phyloP scores from a whole-genome alignment of 2,329 filamentous ascomycete genomes.

The Ceratocystis cubensis region DNA sequence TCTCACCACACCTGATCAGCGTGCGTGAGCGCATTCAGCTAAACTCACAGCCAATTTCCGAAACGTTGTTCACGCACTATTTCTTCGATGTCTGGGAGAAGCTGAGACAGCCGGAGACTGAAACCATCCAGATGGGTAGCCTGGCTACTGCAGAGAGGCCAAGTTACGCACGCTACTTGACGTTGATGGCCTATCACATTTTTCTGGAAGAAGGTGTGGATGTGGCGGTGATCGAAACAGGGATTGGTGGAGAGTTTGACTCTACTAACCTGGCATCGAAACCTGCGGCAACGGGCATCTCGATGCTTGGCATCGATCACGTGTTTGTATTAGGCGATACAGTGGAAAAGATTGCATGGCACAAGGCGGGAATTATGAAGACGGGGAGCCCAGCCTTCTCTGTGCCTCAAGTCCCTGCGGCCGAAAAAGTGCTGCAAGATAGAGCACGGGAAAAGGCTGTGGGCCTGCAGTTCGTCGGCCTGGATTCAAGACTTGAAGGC shows the following conservation, averaged over 20 bases:
- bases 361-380: constrained; percentile 63
- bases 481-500: constrained; percentile 35
- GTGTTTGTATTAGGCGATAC: constrained; percentile 49
- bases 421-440: constrained; percentile 34
- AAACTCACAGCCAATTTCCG: constrained; percentile 44
- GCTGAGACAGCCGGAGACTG: constrained; percentile 32
- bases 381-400: constrained; percentile 45
- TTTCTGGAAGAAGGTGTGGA: constrained; percentile 53
- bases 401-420: constrained; percentile 37
- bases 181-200: constrained; percentile 53
- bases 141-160: constrained; percentile 28
- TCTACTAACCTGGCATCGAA: constrained; percentile 52
- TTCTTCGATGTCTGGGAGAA: constrained; percentile 57
- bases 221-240: constrained; percentile 52
- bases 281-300: constrained; percentile 48
- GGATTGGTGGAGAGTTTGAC: constrained; percentile 56
- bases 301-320: constrained; percentile 58
- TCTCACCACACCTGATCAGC: constrained; percentile 54
- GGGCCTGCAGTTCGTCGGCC: constrained; percentile 34
- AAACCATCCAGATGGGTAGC: constrained; percentile 20
- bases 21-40: constrained; percentile 57
- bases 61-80: constrained; percentile 48
- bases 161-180: constrained; percentile 49
- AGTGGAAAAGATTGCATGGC: constrained; percentile 56
- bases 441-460: constrained; percentile 44